Base-by-base conservation (phyloP, 2,329 filamentous ascomycete genomes). In the Aspergillus luchuensis region DNA sequence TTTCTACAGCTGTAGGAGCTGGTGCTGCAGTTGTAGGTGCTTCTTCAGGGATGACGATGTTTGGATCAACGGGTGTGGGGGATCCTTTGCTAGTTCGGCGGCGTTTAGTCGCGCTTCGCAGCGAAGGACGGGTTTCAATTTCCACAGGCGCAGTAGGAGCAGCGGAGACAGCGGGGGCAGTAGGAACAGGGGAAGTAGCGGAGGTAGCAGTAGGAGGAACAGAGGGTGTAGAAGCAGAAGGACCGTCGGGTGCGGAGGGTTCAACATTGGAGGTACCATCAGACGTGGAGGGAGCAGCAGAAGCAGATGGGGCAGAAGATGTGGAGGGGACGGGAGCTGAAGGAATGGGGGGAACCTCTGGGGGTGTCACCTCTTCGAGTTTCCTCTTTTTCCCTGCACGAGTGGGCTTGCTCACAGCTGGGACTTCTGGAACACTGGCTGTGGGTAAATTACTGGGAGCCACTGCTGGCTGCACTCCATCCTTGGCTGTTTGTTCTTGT, bases 341-440 rank as follows among this genome's bases (percentile, higher is more conserved):
- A 60, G 39, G 41, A 50, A 25, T 45, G 28, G 53, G 13, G 41
- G 57, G 56, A 21, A 63, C 53, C 28, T 72, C 71, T n/a, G 66
- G 63, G 8, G 72, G 70, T 2, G 77, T 76, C 19, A 76, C 76
- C 30, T 80, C 74, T 52, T 87, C 84, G 43, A 82, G 76, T 68
- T 87, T 88, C 55, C 85, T 80, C 72, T 87, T 88, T 61, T 69
- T 73, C 59, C 66, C 58, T 41, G 63, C 30, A 39, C 64, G 62
- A 54, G 64, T 66, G 25, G 59, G 55, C 56, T 67, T 66, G 52
- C 58, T 57, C 30, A 45, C 41, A 21, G 62, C 61, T 50, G 63
- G 63, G 45, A 53, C 28, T 30, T 55, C 51, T 53, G 38, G 55
- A 50, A 56, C 55, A 30, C 57, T 56, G 3, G 25, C 56, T 55